phyloP scores from a whole-genome alignment of 2,329 filamentous ascomycete genomes.

The Phyllosticta capitalensis region DNA sequence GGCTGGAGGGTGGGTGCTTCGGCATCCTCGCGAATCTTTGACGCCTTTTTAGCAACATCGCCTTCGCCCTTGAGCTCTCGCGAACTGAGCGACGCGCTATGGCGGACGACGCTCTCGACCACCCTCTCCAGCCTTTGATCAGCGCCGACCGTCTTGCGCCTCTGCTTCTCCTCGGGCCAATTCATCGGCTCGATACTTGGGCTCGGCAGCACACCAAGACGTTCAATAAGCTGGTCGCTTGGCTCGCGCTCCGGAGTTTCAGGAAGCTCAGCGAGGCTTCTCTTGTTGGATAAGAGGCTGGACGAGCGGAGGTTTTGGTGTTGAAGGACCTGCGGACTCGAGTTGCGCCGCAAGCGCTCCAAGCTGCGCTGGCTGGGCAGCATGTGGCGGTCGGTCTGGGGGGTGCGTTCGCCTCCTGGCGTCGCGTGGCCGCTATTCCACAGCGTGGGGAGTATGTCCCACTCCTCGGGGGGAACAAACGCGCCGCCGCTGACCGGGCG shows the following conservation, averaged over 20 bases:
- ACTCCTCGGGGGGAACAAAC: slow-evolving; percentile 7
- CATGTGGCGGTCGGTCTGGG: neutral
- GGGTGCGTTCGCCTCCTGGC: neutral
- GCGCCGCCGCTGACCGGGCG: slow-evolving; percentile 2
- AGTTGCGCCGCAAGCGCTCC: neutral
- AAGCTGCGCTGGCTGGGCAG: neutral
- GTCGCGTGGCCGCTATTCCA: neutral
- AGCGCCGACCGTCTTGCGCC: slow-evolving; percentile 1
- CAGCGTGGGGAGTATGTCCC: slow-evolving; percentile 3
- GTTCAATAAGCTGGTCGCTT: neutral
- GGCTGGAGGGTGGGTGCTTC: neutral
- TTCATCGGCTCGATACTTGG: slow-evolving; percentile 7
- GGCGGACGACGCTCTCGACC: slow-evolving; percentile 6
- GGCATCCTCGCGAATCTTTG: neutral
- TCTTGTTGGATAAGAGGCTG: neutral
- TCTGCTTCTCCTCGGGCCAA: slow-evolving; percentile 5
- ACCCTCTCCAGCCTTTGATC: slow-evolving; percentile 6
- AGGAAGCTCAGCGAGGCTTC: neutral
- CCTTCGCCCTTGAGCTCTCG: neutral
- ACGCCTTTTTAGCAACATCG: neutral
- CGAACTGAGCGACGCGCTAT: slow-evolving; percentile 2
- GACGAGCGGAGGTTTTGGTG: neutral
- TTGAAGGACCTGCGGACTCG: neutral
- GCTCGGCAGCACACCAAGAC: slow-evolving; percentile 4
- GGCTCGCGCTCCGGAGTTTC: neutral